phyloP scores from a whole-genome alignment of 169 alveolate genomes.

The Eimeria necatrix region DNA sequence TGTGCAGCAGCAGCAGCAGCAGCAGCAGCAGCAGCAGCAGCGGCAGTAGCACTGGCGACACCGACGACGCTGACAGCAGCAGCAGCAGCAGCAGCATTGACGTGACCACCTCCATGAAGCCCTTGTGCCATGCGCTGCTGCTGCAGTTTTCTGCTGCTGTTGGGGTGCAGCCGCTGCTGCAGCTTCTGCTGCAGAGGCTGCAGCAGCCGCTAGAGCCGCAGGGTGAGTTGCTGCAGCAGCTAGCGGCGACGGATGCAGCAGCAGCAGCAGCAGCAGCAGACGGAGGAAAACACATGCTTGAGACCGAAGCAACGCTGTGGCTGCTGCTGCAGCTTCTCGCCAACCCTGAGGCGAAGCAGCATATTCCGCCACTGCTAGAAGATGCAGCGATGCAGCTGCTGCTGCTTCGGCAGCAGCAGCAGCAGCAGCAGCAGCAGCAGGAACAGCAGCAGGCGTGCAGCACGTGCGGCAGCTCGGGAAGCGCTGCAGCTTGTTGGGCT shows the following conservation, averaged over 20 bases:
- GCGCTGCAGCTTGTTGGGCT: slow-evolving; percentile 18
- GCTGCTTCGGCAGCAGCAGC: background rate
- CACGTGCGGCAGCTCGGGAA: background rate
- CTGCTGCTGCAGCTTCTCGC: slow-evolving; percentile 43
- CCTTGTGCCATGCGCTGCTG: slow-evolving; percentile 10
- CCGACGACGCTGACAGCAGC: background rate
- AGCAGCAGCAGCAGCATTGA: slow-evolving; percentile 10
- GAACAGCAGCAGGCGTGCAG: background rate
- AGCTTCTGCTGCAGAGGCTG: slow-evolving; percentile 37
- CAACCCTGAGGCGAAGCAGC: background rate
- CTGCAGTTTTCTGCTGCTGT: slow-evolving; percentile 58
- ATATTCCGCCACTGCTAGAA: slow-evolving; percentile 22
- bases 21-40: slow-evolving; percentile 5
- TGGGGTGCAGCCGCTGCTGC: slow-evolving; percentile 36
- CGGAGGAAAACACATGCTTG: background rate
- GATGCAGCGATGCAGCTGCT: slow-evolving; percentile 36
- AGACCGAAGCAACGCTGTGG: slow-evolving; percentile 15
- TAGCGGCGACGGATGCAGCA: background rate
- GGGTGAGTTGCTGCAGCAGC: slow-evolving; percentile 9
- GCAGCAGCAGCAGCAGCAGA: slow-evolving; percentile 36
- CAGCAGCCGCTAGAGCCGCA: slow-evolving; percentile 10
- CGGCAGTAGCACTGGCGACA: background rate
- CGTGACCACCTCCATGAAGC: slow-evolving; percentile 1
- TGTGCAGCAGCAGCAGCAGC: background rate
- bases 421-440: slow-evolving; percentile 31